Evolutionary conservation across 2,329 filamentous ascomycete species (phyloP).

Genomic region (Coleophoma crateriformis): DNA sequence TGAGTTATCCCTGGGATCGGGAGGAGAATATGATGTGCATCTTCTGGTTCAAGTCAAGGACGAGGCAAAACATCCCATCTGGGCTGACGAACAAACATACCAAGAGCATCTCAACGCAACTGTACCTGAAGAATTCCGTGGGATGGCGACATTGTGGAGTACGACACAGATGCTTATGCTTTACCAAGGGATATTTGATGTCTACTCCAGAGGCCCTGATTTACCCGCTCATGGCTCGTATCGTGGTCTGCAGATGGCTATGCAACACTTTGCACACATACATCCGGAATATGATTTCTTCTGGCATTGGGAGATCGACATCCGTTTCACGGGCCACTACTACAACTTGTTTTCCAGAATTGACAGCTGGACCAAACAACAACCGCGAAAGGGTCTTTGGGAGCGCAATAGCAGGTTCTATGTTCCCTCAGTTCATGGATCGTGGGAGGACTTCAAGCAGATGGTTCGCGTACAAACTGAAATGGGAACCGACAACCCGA

Average conservation of each 20-base stretch:
- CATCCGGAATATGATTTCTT: conserved; percentile 88
- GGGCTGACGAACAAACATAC: conserved; percentile 68
- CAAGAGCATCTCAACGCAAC: conserved; percentile 59
- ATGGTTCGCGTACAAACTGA: conserved; percentile 73
- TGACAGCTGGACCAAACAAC: conserved; percentile 61
- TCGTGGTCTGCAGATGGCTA: conserved; percentile 86
- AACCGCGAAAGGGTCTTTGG: conserved; percentile 77
- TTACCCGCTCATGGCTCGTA: conserved; percentile 89
- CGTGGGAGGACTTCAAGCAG: conserved; percentile 74
- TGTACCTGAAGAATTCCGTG: conserved; percentile 79
- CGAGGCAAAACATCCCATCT: conserved; percentile 72
- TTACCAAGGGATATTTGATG: conserved; percentile 82
- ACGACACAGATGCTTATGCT: conserved; percentile 87
- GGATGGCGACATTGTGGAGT: conserved; percentile 87
- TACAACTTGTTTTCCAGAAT: conserved; percentile 69
- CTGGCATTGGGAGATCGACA: conserved; percentile 96
- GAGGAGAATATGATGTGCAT: conserved; percentile 82
- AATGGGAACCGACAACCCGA: conserved; percentile 57
- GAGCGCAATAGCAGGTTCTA: conserved; percentile 77
- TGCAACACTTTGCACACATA: conserved; percentile 85
- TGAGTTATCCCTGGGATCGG: conserved; percentile 74
- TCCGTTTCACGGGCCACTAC: conserved; percentile 84
- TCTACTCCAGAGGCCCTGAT: conserved; percentile 58
- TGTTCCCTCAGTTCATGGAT: conserved; percentile 68
- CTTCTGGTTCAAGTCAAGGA: conserved; percentile 80